Base-by-base conservation (phyloP, 2,329 filamentous ascomycete species). In the Xylaria sp. region DNA sequence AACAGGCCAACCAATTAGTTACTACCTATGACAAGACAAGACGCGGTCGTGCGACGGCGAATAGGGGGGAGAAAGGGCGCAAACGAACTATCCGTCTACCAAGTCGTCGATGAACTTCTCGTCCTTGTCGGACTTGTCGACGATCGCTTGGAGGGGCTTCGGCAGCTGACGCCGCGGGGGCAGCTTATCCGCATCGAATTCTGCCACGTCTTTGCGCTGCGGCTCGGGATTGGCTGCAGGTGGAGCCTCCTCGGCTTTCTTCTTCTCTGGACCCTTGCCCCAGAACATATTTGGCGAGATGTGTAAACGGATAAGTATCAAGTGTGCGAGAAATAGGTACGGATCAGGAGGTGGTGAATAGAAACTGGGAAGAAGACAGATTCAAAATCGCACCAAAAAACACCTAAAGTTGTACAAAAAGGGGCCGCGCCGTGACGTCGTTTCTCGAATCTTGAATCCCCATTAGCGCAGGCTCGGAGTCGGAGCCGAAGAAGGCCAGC, bases 61-160 rank as follows among this genome's bases (percentile, higher is more conserved):
- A 23, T 44, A 54, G 30, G 13, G 16, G 47, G 18, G 9, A 46
- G 37, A 30, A 30, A 35, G 23, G 35, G 44, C 44, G 19, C 37
- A 44, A 52, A 83, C 88, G 64, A 83, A 92, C 90, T 88, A 87
- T 75, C 91, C 89, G 59, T 92, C 87, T 64, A 89, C 87, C 44
- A 95, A 74, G 61, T 90, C 84, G 60, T 92, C 89, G 74, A 90
- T 90, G 68, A 91, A 86, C 68, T 85, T 86, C 37, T 91, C 89
- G 8, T 96, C 81, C 51, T 78, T 78, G 59, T 86, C 83, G 2
- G 78, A 73, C 65, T 80, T 78, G 64, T 86, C 82, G 23, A 87
- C 72, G 42, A 86, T 80, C 52, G 77, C 81, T 68, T 87, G 83
- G 54, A 86, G 71, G n/a, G 71, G 74, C 52, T 75, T 74, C 1